A percentile compares a stretch with the other conserved stretches of the same genome.
Evolutionary conservation across 371 early-diverging fungal genomes (phyloP).

Genomic region (Spraguea lophii): DNA sequence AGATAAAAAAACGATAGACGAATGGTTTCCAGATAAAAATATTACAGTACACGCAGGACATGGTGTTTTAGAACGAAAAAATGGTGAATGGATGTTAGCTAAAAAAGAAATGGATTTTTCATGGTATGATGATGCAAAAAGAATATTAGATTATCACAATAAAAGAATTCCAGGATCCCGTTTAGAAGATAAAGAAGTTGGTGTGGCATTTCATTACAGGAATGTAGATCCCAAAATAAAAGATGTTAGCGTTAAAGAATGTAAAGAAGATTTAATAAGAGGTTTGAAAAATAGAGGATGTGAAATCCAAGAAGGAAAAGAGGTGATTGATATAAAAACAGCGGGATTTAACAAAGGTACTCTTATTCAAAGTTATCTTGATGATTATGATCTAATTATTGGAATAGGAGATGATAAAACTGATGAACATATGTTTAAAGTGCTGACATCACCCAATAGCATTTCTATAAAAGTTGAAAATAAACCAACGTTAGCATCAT

Average conservation of each 20-base stretch:
- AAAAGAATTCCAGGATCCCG: conserved; percentile 37
- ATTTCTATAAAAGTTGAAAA: too few relatives aligned
- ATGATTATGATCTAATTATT: conserved; percentile 20
- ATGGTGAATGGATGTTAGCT: conserved; percentile 30
- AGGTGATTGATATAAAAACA: conserved; percentile 33
- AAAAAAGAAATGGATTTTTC: conserved; percentile 1
- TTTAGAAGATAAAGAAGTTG: conserved; percentile 41
- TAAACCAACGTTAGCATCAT: too few relatives aligned
- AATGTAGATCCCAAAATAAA: not conserved
- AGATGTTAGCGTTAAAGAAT: conserved; percentile 17
- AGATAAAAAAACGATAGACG: conserved; percentile 27
- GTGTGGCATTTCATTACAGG: conserved; percentile 43
- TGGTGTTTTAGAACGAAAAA: conserved; percentile 28
- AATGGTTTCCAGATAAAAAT: conserved; percentile 34
- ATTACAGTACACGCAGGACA: conserved; percentile 45
- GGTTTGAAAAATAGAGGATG: conserved; percentile 12
- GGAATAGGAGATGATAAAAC: conserved; percentile 44
- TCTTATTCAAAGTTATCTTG: conserved; percentile 2
- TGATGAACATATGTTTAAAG: conserved; percentile 47
- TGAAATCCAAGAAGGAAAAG: conserved; percentile 34
- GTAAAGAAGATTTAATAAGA: conserved; percentile 16
- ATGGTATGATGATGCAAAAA: conserved; percentile 16
- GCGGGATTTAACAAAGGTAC: conserved; percentile 27
- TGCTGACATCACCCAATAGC: too few relatives aligned
- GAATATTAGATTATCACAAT: conserved; percentile 20